Evolutionary conservation across 768 basidiomycete species (phyloP).

Genomic region (Gyrodon lividus): DNA sequence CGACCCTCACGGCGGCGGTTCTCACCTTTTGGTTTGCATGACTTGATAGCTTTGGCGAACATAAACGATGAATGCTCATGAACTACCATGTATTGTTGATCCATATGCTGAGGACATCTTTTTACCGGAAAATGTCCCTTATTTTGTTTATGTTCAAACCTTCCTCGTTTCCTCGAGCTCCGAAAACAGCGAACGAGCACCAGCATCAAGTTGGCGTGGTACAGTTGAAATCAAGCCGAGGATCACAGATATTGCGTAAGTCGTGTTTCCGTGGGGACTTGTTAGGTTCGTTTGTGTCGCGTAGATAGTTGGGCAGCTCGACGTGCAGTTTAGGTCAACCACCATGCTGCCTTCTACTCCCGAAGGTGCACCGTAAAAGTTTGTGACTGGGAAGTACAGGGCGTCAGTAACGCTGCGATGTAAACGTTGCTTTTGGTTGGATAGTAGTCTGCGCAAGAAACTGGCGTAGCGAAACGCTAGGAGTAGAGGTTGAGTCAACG

Average conservation of each 20-base stretch:
- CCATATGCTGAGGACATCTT: neutral
- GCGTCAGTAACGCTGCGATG: neutral
- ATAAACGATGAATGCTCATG: neutral
- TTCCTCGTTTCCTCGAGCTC: neutral
- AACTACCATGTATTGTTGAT: neutral
- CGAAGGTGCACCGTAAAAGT: constrained; percentile 41
- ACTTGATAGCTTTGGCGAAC: neutral
- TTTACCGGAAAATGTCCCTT: neutral
- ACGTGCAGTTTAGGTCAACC: constrained; percentile 40
- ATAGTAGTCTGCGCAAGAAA: too few species aligned
- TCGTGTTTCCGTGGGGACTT: constrained; percentile 26
- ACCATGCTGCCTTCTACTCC: too few species aligned
- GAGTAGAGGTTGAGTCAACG: too few species aligned
- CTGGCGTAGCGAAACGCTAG: too few species aligned
- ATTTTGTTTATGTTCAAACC: neutral
- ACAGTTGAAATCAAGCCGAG: neutral
- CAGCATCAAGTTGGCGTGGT: neutral
- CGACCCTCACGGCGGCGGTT: neutral
- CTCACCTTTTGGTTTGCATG: neutral
- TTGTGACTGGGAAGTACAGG: constrained; percentile 23
- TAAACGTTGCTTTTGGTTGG: too few species aligned
- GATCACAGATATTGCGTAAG: neutral
- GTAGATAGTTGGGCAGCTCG: too few species aligned
- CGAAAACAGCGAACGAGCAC: neutral
- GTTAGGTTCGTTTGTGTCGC: constrained; percentile 34